Base-by-base conservation (phyloP, 2,329 filamentous ascomycete genomes). In the Lachnellula occidentalis region DNA sequence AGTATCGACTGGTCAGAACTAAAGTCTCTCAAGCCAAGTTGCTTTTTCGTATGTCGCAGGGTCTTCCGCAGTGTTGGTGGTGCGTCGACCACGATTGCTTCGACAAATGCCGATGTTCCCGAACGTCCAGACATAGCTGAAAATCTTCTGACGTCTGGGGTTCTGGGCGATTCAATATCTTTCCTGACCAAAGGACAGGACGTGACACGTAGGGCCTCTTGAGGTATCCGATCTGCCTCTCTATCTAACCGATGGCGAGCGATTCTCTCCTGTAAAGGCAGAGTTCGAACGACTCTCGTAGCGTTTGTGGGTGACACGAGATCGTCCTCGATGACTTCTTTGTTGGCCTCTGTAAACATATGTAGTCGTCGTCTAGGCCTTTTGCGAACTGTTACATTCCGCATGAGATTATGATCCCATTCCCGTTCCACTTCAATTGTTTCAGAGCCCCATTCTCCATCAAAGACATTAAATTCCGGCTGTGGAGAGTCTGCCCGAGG, bases 1-100 rank as follows among this genome's bases (percentile, higher is more conserved):
- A 58, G 48, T 7, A 55, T 59, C n/a, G 64, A 66, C 17, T 62
- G 64, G 36, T 65, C 64, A 7, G 66, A 66, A 45, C 60, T 63
- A 3, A 77, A 74, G 57, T 81, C 76, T 55, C 81, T 74, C 53
- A 84, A 63, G 1, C 70, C 70, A 8, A 70, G 69, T 43, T 80
- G 77, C 63, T 85, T 86, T 60, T 75, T 79, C 11, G 83, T 77
- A 65, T 86, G 83, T 4, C 83, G 78, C 55, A 87, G 68, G 7
- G 81, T 86, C 62, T 77, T 77, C 53, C 72, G 76, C 45, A 74
- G 57, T 50, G 73, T 75, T 14, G 76, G 74, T 34, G 72, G 69
- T 1, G 71, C 70, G 42, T 81, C 78, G n/a, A 85, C 72, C 36
- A 84, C 68, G 45, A 82, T 73, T 4, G 80, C 81, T 64, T 81